A percentile compares a stretch with the other conserved stretches of the same genome.
phyloP scores from a whole-genome alignment of 176 grass and related monocot genomes.

The Avena atlantica region DNA sequence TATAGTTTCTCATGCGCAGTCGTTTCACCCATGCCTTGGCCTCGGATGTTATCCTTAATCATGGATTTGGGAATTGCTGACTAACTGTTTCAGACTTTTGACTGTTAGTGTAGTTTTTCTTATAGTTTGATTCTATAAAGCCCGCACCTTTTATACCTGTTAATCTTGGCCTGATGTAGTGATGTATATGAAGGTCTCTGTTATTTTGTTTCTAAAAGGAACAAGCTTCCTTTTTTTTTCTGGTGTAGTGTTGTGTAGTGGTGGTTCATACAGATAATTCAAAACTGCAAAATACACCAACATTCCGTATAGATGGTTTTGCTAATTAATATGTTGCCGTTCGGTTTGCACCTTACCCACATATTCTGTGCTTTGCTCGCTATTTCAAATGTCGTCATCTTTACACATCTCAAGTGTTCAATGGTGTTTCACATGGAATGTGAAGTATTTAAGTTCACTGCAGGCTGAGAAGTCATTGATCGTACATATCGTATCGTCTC shows the following conservation, averaged over 20 bases:
- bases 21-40: neutral
- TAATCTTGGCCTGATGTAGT: neutral
- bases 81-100: neutral
- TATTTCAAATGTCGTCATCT: neutral
- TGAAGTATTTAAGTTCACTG: neutral
- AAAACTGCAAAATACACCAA: neutral
- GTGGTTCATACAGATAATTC: neutral
- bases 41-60: neutral
- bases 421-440: neutral
- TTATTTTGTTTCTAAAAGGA: neutral
- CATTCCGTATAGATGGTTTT: neutral
- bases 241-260: neutral
- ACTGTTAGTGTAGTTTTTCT: neutral
- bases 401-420: neutral
- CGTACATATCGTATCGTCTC: slow-evolving; percentile 16
- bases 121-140: neutral
- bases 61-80: neutral
- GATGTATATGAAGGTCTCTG: neutral
- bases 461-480: neutral
- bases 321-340: neutral
- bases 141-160: neutral
- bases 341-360: slow-evolving; percentile 7
- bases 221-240: neutral
- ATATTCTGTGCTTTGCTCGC: neutral
- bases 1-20: neutral